These are phyloP conservation scores for Phytopythium boreale DNA, from an alignment of 352 stramenopile genomes.

Conservation along the genomic window DNA sequence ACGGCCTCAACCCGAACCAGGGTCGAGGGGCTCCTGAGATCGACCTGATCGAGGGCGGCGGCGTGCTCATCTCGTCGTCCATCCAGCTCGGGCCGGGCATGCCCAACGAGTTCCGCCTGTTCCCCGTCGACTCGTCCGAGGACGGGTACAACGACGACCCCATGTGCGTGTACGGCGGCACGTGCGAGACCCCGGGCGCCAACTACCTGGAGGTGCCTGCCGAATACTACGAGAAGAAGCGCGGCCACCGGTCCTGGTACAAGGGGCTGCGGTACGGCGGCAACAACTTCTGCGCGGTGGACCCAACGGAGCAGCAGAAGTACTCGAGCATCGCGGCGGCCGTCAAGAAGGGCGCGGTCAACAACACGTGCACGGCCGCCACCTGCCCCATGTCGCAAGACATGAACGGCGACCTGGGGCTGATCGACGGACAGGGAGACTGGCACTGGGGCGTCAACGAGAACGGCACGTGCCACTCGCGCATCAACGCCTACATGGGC, in stretches of 20 bases:
- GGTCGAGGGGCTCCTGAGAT: slow-evolving; percentile 92
- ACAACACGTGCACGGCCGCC: slow-evolving; percentile 30
- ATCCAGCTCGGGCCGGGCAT: slow-evolving; percentile 83
- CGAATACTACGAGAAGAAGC: slow-evolving; percentile 29
- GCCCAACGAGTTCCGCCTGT: slow-evolving; percentile 46
- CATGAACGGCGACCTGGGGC: slow-evolving; percentile 34
- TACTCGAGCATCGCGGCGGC: slow-evolving; percentile 23
- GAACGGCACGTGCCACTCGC: slow-evolving; percentile 27
- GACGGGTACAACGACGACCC: slow-evolving; percentile 17
- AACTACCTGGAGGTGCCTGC: slow-evolving; percentile 46
- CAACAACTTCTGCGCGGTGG: slow-evolving; percentile 34
- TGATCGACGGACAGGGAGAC: slow-evolving; percentile 22
- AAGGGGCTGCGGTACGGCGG: slow-evolving; percentile 50
- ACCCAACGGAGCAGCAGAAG: slow-evolving; percentile 22
- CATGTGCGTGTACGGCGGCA: slow-evolving; percentile 34
- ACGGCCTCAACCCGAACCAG: slow-evolving; percentile 75
- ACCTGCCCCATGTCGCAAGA: slow-evolving; percentile 40
- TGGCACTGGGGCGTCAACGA: slow-evolving; percentile 23
- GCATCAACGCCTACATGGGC: slow-evolving; percentile 52
- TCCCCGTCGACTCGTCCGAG: slow-evolving; percentile 24
- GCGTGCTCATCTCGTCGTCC: slow-evolving; percentile 81
- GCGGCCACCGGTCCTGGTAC: slow-evolving; percentile 52
- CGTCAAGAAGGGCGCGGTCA: slow-evolving; percentile 29
- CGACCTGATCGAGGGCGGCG: slow-evolving; percentile 90
- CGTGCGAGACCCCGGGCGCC: slow-evolving; percentile 39